Base-by-base conservation (phyloP, 1,139 yeast species). In the Diutina catenulata region DNA sequence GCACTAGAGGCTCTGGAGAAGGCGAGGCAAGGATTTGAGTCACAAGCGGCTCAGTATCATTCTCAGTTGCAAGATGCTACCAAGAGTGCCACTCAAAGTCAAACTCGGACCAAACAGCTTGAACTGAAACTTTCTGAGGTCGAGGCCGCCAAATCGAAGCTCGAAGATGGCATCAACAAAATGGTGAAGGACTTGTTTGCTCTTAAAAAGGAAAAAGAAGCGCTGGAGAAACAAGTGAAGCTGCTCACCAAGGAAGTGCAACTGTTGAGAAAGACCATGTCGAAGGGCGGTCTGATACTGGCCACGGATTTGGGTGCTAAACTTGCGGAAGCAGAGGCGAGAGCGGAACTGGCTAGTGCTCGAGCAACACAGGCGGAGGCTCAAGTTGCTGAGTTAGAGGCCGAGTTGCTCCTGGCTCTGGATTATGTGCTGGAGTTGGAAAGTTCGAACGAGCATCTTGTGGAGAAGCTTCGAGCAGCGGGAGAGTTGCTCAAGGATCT, bases 161-260 rank as follows among this genome's bases (percentile, higher is more conserved):
- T 91, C 1, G 96, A 88, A 49, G 79, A 76, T 43, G 96, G 95
- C 5, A 80, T 88, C 41, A 88, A 86, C 52, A 86, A 86, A 48
- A 84, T 88, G 95, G 81, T 80, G 42, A 66, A 91, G 35, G 96
- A 87, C 45, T 61, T 88, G 28, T 74, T 86, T 53, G 72, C 71
- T 32, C 59, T 86, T 32, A 70, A 76, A 1, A 74, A 74, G 42
- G 76, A 75, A 26, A 78, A 78, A 42, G 73, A 68, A 2, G 70
- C 70, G 1, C 49, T 68, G 2, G 80, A 75, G 37, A 62, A 62
- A 33, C 60, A 59, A 11, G 53, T 71, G 18, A 45, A 66, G 55
- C 43, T 52, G 42, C 41, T 53, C 52, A 53, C 72, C 59, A 72
- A 65, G 36, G 73, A 71, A 11, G 44, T 60, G 2, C 55, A 33